Evolutionary conservation across 176 grass and related monocot genomes (phyloP), one percentile per base, ranked within the genome.

Genomic region (Themeda triandra): DNA sequence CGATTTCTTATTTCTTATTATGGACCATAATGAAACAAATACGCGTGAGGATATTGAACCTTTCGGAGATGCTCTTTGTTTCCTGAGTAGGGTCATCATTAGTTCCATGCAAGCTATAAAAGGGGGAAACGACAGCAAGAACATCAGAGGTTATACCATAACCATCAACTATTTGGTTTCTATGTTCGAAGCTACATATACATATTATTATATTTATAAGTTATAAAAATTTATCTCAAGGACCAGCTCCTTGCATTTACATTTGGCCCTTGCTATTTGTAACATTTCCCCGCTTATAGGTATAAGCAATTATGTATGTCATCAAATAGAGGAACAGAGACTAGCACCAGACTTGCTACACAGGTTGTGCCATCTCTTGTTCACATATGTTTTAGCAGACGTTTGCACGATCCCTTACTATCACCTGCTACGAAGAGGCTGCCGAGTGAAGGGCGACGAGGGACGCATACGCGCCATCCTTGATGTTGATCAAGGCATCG

Each of bases 381-480:
- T 80, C 30, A 66, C 63, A 75, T 53, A 76, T 42, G 31, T 66
- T 71, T 71, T 32, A 69, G 54, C 36, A 82, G 41, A 78, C 13
- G 28, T 18, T 78, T 84, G n/a, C 54, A 49, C 66, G 64, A 79
- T 41, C 66, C 40, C 49, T n/a, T 31, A 32, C 63, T 54, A 79
- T 18, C 40, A 69, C 62, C 41, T 14, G 33, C 68, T 83, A 90
- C 2, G 63, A 88, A 71, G 89, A 73, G 37, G 83, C 77, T 78
- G 86, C 83, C 6, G 94, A 87, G 77, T 99, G 93, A 79, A 99
- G 86, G 27, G 93, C 93, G 83, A 96, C 93, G 69, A 99, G 92
- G n/a, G 97, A 96, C 23, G 93, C 97, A 19, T 99, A 99, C 2
- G 90, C 97, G 60, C 97, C 97, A 75, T 91, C 97, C 84, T 96